These are phyloP conservation scores for Picochlorum costavermella DNA, from an alignment of 139 green algal species.

Conservation along the genomic window DNA sequence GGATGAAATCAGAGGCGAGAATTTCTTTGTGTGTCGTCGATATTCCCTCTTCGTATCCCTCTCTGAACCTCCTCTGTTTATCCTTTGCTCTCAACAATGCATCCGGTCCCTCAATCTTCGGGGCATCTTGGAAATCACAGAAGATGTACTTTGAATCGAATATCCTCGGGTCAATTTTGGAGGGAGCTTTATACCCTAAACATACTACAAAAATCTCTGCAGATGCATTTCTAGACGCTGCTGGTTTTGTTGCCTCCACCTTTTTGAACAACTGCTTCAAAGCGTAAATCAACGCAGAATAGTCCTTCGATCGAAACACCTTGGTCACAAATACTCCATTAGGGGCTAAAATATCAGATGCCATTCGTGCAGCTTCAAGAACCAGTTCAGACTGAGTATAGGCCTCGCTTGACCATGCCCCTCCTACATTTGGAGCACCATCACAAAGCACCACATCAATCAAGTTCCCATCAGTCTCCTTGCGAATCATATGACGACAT, in stretches of 20 bases:
- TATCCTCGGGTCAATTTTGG: constrained; percentile 93
- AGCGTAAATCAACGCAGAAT: constrained; percentile 94
- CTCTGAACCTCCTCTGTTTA: constrained; percentile 62
- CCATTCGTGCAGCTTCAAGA: constrained; percentile 85
- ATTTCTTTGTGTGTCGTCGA: constrained; percentile 46
- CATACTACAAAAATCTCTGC: constrained; percentile 98
- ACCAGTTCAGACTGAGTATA: constrained; percentile 85
- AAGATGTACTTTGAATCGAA: constrained; percentile 85
- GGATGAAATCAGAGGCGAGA: constrained; percentile 69
- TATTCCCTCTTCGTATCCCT: constrained; percentile 92
- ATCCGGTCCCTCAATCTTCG: constrained; percentile 61
- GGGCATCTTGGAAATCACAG: constrained; percentile 45
- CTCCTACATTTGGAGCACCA: constrained; percentile 95
- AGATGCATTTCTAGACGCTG: constrained; percentile 78
- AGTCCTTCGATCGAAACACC: constrained; percentile 91
- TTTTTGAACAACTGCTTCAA: constrained; percentile 95
- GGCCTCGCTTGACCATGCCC: constrained; percentile 80
- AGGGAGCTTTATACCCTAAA: constrained; percentile 89
- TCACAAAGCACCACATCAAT: constrained; percentile 96
- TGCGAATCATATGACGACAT: constrained; percentile 55
- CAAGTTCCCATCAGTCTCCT: constrained; percentile 55
- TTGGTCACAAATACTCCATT: constrained; percentile 95
- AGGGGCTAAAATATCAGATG: constrained; percentile 80
- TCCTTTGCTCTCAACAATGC: constrained; percentile 67
- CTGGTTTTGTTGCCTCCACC: constrained; percentile 92